A percentile compares a stretch with the other conserved stretches of the same genome.
These are phyloP conservation scores for Cynara cardunculus DNA, from an alignment of 129 eudicot genomes.

Conservation along the genomic window DNA sequence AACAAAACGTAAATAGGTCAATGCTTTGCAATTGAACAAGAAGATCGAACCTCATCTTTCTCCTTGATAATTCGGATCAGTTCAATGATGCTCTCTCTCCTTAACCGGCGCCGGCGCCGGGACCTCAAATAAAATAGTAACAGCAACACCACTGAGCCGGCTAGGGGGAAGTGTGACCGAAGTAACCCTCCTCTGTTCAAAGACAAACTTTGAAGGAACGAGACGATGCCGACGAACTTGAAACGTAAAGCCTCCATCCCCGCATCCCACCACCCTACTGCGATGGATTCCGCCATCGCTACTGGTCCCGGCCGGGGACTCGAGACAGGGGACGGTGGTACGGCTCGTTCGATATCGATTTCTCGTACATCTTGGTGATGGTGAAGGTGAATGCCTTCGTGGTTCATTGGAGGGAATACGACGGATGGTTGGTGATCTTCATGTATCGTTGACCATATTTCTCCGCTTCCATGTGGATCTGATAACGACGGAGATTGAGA, in stretches of 20 bases:
- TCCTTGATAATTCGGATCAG: constrained; percentile 38
- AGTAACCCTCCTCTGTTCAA: constrained; percentile 19
- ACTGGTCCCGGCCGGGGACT: constrained; percentile 10
- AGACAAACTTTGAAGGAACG: constrained; percentile 8
- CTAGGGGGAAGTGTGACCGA: constrained; percentile 8
- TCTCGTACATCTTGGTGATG: constrained; percentile 3
- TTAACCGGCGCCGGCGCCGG: constrained; percentile 31
- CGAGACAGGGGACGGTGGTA: constrained; percentile 14
- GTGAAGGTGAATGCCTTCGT: constrained; percentile 52
- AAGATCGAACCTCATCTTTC: constrained; percentile 64
- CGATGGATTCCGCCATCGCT: background rate
- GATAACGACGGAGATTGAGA: background rate
- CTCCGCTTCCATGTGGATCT: constrained; percentile 15
- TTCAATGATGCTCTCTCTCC: constrained; percentile 21
- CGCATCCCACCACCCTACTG: constrained; percentile 23
- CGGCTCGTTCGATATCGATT: constrained; percentile 15
- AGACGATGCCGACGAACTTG: constrained; percentile 17
- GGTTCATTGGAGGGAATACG: constrained; percentile 61
- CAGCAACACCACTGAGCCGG: constrained; percentile 26
- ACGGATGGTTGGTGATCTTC: constrained; percentile 23
- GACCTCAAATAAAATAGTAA: constrained; percentile 29
- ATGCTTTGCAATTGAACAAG: background rate
- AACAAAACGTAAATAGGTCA: background rate
- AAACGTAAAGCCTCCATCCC: constrained; percentile 22
- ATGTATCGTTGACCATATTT: constrained; percentile 20